Conservation (phyloP, 2,329 filamentous ascomycete genomes). For the Aciculosporium take region DNA sequence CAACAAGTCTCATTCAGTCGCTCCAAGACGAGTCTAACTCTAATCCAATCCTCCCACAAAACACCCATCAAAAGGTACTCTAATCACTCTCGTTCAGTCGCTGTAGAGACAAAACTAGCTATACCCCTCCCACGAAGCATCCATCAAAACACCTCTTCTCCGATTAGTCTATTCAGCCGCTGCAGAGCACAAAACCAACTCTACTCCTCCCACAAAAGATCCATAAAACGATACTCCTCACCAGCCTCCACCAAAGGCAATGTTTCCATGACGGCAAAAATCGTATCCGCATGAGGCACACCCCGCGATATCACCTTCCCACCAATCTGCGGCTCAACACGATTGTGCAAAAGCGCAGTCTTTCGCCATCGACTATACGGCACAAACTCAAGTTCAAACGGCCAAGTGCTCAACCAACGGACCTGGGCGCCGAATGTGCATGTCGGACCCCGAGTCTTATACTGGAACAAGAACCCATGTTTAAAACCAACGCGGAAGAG, state of each 20-base stretch:
- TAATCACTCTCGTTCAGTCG: too few relatives aligned
- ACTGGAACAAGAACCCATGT: neutral
- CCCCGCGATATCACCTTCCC: neutral
- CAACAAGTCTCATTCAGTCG: too few relatives aligned
- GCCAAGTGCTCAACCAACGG: neutral
- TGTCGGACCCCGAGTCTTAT: neutral
- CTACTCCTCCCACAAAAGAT: neutral
- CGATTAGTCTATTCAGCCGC: too few relatives aligned
- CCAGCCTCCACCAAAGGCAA: neutral
- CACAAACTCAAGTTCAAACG: neutral
- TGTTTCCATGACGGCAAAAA: neutral
- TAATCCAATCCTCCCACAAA: too few relatives aligned
- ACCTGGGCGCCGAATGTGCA: neutral
- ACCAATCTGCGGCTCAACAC: neutral
- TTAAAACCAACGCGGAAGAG: neutral
- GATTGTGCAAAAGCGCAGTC: neutral
- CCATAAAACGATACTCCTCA: neutral
- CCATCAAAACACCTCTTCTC: too few relatives aligned
- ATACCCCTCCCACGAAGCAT: too few relatives aligned
- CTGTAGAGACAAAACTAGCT: too few relatives aligned
- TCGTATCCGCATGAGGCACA: neutral
- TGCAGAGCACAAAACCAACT: neutral
- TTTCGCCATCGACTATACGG: neutral
- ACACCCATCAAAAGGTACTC: too few relatives aligned
- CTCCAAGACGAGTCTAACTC: too few relatives aligned